phyloP scores from a whole-genome alignment of 495 filamentous ascomycete genomes.

The Amphirosellinia nigrospora region DNA sequence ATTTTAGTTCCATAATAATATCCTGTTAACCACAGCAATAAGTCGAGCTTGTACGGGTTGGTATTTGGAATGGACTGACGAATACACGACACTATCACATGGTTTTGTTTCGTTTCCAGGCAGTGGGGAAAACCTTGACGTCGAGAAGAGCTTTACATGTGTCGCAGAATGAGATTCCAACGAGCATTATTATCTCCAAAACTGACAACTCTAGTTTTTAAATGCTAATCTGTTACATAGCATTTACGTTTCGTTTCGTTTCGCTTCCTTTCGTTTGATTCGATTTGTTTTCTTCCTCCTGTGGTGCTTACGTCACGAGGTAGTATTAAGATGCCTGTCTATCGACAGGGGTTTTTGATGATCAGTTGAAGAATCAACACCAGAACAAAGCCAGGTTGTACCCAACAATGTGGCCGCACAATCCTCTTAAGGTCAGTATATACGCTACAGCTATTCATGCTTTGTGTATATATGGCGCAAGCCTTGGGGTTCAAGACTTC shows the following conservation, averaged over 20 bases:
- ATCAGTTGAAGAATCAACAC: not conserved
- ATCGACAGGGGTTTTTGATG: not conserved
- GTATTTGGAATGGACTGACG: constrained; percentile 13
- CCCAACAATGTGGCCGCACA: too few relatives aligned
- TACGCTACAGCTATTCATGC: not conserved
- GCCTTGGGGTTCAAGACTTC: not conserved
- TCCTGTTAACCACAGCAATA: too few relatives aligned
- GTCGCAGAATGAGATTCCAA: not conserved
- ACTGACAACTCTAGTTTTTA: not conserved
- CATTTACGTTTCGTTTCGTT: not conserved
- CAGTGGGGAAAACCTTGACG: not conserved
- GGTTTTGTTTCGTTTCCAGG: not conserved
- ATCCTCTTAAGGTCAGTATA: too few relatives aligned
- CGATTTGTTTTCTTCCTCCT: not conserved
- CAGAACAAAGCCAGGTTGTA: too few relatives aligned
- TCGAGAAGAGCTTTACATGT: not conserved
- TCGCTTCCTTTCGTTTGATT: too few relatives aligned
- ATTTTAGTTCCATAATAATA: not conserved
- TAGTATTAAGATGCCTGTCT: not conserved
- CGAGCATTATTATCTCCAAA: not conserved
- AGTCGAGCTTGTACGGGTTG: not conserved
- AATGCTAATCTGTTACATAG: not conserved
- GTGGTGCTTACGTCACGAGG: not conserved
- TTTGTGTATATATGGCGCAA: not conserved
- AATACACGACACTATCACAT: not conserved